Conservation (phyloP, 192 early-diverging fungal species). For the Entophlyctis luteolus region DNA sequence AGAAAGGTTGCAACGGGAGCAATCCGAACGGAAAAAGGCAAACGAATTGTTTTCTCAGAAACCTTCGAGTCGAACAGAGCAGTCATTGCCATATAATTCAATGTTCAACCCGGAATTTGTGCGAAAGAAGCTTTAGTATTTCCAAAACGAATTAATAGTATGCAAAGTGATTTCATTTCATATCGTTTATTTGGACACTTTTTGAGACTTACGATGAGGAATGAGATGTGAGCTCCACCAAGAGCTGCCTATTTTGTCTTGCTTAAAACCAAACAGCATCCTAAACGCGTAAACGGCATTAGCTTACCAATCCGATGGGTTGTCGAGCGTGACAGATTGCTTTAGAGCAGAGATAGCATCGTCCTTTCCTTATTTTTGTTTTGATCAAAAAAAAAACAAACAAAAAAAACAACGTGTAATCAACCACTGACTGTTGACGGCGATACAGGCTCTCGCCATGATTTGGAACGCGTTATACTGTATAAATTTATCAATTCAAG, state of each 20-base stretch:
- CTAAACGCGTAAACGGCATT: neutral
- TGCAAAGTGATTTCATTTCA: too few species aligned
- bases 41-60: conserved; percentile 21
- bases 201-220: too few species aligned
- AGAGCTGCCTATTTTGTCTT: conserved; percentile 51
- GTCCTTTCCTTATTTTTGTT: conserved; percentile 51
- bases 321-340: conserved; percentile 57
- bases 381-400: neutral
- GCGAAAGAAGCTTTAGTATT: neutral
- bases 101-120: conserved; percentile 32
- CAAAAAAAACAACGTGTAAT: neutral
- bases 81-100: conserved; percentile 22
- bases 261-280: neutral
- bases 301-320: conserved; percentile 56
- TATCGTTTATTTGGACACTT: too few species aligned
- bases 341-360: conserved; percentile 58
- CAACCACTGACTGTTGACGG: conserved; percentile 46
- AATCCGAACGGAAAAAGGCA: conserved; percentile 19
- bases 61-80: conserved; percentile 12
- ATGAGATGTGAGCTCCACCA: conserved; percentile 53
- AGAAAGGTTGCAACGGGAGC: conserved; percentile 29
- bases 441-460: conserved; percentile 60
- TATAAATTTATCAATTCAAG: neutral
- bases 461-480: conserved; percentile 63
- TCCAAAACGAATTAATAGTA: neutral